These are phyloP conservation scores for Eucalyptus cloeziana DNA, from an alignment of 345 rosid species.

Conservation along the genomic window DNA sequence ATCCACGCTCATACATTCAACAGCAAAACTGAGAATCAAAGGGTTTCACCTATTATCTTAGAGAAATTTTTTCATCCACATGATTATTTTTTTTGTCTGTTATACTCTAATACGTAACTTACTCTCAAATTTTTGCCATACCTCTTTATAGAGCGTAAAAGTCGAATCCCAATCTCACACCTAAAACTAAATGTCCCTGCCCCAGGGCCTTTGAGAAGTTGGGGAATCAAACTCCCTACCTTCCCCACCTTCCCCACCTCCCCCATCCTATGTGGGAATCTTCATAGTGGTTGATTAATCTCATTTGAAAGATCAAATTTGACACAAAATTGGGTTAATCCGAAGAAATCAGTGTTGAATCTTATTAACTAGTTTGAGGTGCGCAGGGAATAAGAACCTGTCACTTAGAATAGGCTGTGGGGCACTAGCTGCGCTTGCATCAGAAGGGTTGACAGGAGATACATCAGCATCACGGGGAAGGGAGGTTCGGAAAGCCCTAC, in stretches of 20 bases:
- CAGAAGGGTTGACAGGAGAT: not conserved
- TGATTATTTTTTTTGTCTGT: too few relatives aligned
- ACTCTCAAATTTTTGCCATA: too few relatives aligned
- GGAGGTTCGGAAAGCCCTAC: not conserved
- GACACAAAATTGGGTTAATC: not conserved
- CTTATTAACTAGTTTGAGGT: not conserved
- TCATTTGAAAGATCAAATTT: not conserved
- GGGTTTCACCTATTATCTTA: not conserved
- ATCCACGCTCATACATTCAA: not conserved
- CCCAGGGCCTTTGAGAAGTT: too few relatives aligned
- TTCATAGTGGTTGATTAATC: not conserved
- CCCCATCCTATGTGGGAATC: too few relatives aligned
- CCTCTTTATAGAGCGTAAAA: too few relatives aligned
- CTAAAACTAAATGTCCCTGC: too few relatives aligned
- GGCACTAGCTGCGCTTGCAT: not conserved
- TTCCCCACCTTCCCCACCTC: too few relatives aligned
- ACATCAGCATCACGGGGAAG: not conserved
- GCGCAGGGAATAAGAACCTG: not conserved
- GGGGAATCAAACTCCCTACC: too few relatives aligned
- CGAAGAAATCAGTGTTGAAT: not conserved
- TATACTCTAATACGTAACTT: too few relatives aligned
- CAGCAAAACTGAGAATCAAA: not conserved
- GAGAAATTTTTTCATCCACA: not conserved
- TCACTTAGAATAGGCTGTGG: not conserved
- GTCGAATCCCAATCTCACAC: too few relatives aligned